Conservation (phyloP, 129 eudicot genomes). For the Calendula officinalis region DNA sequence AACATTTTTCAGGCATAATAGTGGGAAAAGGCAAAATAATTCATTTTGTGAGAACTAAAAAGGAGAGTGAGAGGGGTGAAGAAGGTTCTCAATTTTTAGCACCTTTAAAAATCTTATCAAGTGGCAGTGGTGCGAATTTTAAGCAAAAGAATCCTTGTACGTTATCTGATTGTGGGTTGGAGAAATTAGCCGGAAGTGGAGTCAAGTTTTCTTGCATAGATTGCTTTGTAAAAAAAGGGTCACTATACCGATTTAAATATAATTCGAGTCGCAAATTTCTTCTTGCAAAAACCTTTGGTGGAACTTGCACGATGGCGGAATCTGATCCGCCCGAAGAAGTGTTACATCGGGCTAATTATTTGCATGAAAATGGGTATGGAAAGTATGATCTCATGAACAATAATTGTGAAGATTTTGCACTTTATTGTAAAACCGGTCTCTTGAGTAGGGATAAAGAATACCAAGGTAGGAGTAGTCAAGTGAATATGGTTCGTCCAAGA, state of each 20-base stretch:
- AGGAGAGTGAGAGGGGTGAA: neutral
- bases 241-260: neutral
- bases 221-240: neutral
- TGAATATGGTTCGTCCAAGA: neutral
- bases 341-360: neutral
- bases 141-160: neutral
- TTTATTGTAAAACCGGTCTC: neutral
- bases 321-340: neutral
- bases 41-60: slow-evolving; percentile 18
- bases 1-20: neutral
- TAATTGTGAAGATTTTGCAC: neutral
- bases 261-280: neutral
- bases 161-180: neutral
- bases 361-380: neutral
- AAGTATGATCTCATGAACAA: neutral
- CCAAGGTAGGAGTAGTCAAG: neutral
- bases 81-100: neutral
- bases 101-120: neutral
- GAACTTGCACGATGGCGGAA: neutral
- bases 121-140: neutral
- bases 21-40: neutral
- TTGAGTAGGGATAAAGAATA: neutral
- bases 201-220: neutral
- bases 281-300: neutral
- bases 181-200: neutral